Evolutionary conservation across 768 basidiomycete genomes (phyloP).

Genomic region (Hericium alpestre): DNA sequence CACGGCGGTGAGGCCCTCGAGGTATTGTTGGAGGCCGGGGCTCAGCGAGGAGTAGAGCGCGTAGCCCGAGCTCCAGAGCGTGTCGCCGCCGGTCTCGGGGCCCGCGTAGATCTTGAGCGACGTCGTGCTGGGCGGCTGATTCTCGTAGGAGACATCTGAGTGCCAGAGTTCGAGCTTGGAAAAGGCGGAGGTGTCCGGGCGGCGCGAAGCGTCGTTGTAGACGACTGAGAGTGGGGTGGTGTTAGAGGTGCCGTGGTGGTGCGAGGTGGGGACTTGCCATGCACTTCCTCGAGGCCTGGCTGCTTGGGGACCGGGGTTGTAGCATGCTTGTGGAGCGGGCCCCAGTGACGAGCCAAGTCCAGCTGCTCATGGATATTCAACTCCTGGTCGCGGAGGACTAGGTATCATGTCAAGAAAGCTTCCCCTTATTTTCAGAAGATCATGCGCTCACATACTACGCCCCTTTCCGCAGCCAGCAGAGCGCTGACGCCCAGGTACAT

Average conservation of each 20-base stretch:
- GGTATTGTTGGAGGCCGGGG: constrained; percentile 60
- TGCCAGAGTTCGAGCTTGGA: constrained; percentile 74
- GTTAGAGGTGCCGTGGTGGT: neutral
- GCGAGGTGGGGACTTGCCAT: constrained; percentile 32
- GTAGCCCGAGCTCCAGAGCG: constrained; percentile 74
- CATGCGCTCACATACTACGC: constrained; percentile 54
- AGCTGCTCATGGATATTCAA: constrained; percentile 59
- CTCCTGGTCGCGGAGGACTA: constrained; percentile 71
- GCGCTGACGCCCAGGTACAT: constrained; percentile 31
- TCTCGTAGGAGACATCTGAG: constrained; percentile 66
- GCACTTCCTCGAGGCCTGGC: constrained; percentile 67
- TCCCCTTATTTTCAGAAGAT: neutral
- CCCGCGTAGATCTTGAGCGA: constrained; percentile 65
- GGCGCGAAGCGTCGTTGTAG: constrained; percentile 55
- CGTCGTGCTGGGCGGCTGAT: constrained; percentile 58
- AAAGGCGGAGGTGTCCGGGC: constrained; percentile 55
- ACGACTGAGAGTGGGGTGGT: constrained; percentile 36
- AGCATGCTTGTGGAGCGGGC: constrained; percentile 74
- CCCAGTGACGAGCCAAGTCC: constrained; percentile 60
- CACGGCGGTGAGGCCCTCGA: constrained; percentile 62
- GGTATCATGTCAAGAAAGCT: neutral
- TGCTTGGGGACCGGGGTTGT: constrained; percentile 66
- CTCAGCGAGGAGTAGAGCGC: constrained; percentile 79
- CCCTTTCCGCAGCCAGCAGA: constrained; percentile 63
- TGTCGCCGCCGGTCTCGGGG: constrained; percentile 57